phyloP scores from a whole-genome alignment of 2,329 filamentous ascomycete genomes.

The Colletotrichum plurivorum region DNA sequence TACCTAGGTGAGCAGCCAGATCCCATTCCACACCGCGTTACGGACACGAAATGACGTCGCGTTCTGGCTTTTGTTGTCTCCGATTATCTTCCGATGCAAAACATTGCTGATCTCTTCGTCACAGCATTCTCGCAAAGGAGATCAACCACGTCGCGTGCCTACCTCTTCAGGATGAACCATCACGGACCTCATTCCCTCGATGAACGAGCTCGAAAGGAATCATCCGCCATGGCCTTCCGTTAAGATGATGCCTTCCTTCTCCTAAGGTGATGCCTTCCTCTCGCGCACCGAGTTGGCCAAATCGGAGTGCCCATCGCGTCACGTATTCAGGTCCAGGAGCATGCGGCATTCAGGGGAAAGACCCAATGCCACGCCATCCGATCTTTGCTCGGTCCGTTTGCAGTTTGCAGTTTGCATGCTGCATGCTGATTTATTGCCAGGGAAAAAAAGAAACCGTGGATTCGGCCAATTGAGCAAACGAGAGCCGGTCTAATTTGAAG shows the following conservation, averaged over 20 bases:
- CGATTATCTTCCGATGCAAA: too few species aligned
- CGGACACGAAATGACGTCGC: too few species aligned
- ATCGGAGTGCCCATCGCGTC: not conserved
- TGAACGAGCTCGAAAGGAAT: not conserved
- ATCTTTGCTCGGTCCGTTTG: not conserved
- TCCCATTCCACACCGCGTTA: not conserved
- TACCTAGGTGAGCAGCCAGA: not conserved
- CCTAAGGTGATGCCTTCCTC: not conserved
- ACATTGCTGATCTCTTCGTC: too few species aligned
- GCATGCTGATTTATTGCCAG: not conserved
- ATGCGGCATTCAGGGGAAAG: slow-evolving; percentile 11
- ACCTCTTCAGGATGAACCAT: not conserved
- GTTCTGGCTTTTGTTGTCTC: too few species aligned
- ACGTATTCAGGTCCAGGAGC: not conserved
- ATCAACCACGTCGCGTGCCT: not conserved
- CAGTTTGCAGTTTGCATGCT: too few species aligned
- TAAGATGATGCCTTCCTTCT: not conserved
- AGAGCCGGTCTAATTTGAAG: not conserved
- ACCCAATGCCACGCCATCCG: not conserved
- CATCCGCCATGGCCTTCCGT: not conserved
- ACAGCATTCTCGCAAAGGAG: not conserved
- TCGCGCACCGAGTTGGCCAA: too few species aligned
- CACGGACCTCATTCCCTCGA: not conserved
- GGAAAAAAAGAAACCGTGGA: not conserved
- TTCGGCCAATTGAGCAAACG: not conserved